phyloP scores from a whole-genome alignment of 2,329 filamentous ascomycete genomes.

The Colletotrichum sp. region DNA sequence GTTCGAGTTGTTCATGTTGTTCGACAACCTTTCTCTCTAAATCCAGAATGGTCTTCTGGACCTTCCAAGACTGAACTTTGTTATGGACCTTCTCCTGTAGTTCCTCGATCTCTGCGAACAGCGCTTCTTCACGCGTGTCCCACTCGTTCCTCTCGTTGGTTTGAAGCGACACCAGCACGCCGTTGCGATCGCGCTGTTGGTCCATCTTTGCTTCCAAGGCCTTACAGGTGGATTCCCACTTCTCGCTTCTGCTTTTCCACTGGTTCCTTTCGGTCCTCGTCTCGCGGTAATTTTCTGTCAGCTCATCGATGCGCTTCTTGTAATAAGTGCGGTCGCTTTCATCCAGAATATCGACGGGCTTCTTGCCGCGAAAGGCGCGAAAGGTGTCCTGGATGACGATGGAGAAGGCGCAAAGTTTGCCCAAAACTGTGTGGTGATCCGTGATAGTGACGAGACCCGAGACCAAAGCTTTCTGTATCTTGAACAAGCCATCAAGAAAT shows the following conservation, averaged over 20 bases:
- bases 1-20: not conserved
- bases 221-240: not conserved
- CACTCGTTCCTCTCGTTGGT: not conserved
- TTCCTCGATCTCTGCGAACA: not conserved
- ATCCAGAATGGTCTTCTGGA: not conserved
- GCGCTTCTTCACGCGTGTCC: accelerated
- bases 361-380: not conserved
- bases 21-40: accelerated
- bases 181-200: not conserved
- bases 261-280: not conserved
- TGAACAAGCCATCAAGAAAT: not conserved
- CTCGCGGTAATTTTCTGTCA: not conserved
- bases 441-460: not conserved
- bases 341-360: not conserved
- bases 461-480: not conserved
- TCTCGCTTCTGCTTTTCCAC: not conserved
- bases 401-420: not conserved
- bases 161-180: not conserved
- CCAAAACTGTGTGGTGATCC: not conserved
- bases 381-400: not conserved
- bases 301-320: not conserved
- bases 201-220: not conserved
- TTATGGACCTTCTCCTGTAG: not conserved
- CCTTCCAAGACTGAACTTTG: not conserved
- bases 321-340: not conserved